Conservation (phyloP, 2,329 filamentous ascomycete species). For the Whalleya microplaca region DNA sequence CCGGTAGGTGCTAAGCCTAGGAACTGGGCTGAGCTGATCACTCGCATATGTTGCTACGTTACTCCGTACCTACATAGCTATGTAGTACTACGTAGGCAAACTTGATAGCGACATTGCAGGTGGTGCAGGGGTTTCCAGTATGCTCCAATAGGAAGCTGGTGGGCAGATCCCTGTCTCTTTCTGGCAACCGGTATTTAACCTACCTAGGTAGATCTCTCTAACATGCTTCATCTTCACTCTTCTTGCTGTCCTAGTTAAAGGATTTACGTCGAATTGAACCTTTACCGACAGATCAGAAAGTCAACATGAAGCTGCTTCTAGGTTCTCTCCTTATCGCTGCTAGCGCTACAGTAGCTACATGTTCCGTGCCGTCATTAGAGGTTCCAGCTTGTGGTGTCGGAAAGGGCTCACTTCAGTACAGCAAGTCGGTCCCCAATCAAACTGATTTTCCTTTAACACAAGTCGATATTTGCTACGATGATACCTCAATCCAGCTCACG, state of each 20-base stretch:
- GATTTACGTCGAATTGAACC: neutral
- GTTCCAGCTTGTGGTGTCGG: slow-evolving; percentile 45
- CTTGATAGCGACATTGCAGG: neutral
- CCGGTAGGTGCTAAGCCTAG: neutral
- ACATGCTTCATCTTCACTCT: too few species aligned
- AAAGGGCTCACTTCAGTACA: slow-evolving; percentile 42
- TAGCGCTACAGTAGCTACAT: slow-evolving; percentile 10
- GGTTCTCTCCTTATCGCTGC: slow-evolving; percentile 20
- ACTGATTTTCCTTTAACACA: slow-evolving; percentile 47
- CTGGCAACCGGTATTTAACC: too few species aligned
- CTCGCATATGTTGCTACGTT: neutral
- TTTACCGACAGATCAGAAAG: slow-evolving; percentile 8
- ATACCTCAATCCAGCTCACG: slow-evolving; percentile 43
- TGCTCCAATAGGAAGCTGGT: too few species aligned
- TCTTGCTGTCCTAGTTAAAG: too few species aligned
- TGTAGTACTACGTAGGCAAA: neutral
- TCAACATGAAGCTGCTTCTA: slow-evolving; percentile 22
- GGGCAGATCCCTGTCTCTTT: too few species aligned
- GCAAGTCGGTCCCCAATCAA: slow-evolving; percentile 47
- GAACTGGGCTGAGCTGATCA: neutral
- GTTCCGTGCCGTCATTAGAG: slow-evolving; percentile 32
- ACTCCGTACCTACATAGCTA: neutral
- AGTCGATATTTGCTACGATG: slow-evolving; percentile 52
- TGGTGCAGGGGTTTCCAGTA: neutral
- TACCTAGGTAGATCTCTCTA: too few species aligned